Conservation (phyloP, 1,284 basidiomycete species). For the Apiotrichum sp. region DNA sequence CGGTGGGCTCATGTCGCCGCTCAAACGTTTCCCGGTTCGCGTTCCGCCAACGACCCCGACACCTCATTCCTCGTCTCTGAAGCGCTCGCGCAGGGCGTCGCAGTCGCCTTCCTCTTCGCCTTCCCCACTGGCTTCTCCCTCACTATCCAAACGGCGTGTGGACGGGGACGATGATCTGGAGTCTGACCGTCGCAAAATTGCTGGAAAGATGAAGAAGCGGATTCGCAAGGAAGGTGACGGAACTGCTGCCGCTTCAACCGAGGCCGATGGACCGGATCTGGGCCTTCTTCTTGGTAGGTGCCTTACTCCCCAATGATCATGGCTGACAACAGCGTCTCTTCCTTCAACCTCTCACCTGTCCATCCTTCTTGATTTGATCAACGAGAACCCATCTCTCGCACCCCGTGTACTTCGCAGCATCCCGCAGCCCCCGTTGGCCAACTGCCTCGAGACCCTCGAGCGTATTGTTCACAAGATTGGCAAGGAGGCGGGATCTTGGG, state of each 20-base stretch:
- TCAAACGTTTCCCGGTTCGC: slow-evolving; percentile 7
- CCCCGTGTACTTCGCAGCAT: slow-evolving; percentile 28
- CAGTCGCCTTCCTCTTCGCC: slow-evolving; percentile 27
- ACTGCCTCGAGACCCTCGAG: slow-evolving; percentile 34
- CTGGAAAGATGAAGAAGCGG: slow-evolving; percentile 26
- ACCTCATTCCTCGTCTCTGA: slow-evolving; percentile 11
- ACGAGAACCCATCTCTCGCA: slow-evolving; percentile 28
- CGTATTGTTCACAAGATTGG: slow-evolving; percentile 20
- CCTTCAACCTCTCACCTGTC: slow-evolving; percentile 37
- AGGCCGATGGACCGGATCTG: slow-evolving; percentile 27
- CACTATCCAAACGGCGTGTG: slow-evolving; percentile 5
- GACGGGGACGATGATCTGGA: slow-evolving; percentile 10
- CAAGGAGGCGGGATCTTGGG: slow-evolving; percentile 19
- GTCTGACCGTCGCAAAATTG: slow-evolving; percentile 8
- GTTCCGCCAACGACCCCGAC: slow-evolving; percentile 15
- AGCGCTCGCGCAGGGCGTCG: slow-evolving; percentile 21
- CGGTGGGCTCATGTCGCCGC: slow-evolving; percentile 5
- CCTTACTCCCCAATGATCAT: neutral
- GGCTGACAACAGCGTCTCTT: slow-evolving; percentile 26
- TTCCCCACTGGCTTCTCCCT: slow-evolving; percentile 15
- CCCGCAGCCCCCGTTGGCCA: slow-evolving; percentile 31
- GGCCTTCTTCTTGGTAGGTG: slow-evolving; percentile 41
- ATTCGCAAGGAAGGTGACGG: slow-evolving; percentile 17
- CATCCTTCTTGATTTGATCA: slow-evolving; percentile 35
- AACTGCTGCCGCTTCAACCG: neutral